Evolutionary conservation across 352 stramenopile species (phyloP), one percentile per base, ranked within the genome.

Genomic region (Phytopythium aichiense): DNA sequence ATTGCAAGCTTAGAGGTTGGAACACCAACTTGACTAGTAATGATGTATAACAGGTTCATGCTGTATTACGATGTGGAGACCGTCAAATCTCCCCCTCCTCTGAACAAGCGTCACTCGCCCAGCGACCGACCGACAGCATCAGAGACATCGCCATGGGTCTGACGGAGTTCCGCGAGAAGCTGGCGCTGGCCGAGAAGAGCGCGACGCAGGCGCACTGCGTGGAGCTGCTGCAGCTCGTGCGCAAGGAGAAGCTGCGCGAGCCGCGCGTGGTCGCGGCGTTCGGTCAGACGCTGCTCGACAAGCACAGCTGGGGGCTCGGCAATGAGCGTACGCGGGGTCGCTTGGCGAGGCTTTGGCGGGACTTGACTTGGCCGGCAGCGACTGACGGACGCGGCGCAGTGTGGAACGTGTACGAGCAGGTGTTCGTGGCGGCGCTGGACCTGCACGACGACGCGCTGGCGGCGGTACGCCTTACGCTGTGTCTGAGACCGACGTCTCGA

Each of bases 361-460:
- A n/a, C n/a, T n/a, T n/a, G 31, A 4, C 31, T 37, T 16, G 35
- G 8, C 12, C 13, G 33, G 4, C 8, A 7, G 6, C 5, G 22
- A 4, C 22, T 18, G 25, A 37, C 46, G 22, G 66, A 30, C 55
- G 53, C 28, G 16, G 28, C 8, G 1, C 53, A 84, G 77, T 84
- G 20, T 91, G 81, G 78, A 71, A 62, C n/a, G 58, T 89, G 45
- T 82, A 88, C 57, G 82, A 91, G 62, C 82, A 89, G 35, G 79
- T 79, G 35, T 79, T 89, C 16, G 31, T 89, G 22, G 82, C 82
- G 18, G 78, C 82, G 33, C 56, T 91, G 51, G 82, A 91, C 61
- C 45, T 87, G 40, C 68, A 87, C 65, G 79, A 89, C 49, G 66
- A 81, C 54, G 67, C 84, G 62, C 63, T 88, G 35, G 68, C 69